These are phyloP conservation scores for Suhomyces tanzawaensis DNA, from an alignment of 805 yeast genomes.

Conservation along the genomic window DNA sequence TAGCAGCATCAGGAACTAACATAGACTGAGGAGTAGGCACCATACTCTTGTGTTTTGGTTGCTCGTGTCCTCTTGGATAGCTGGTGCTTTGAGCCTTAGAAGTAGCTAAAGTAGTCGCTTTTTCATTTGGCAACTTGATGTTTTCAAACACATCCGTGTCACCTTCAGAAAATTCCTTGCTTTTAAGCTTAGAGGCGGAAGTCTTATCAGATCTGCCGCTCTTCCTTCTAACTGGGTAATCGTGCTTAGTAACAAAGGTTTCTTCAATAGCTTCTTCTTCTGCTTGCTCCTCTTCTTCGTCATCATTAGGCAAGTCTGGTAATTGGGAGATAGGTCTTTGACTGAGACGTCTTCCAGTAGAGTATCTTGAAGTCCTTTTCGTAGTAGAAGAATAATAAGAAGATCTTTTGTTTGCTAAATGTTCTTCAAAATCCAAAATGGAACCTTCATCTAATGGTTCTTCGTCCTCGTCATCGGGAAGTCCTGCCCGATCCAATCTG, in stretches of 20 bases:
- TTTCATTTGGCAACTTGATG: slow-evolving; percentile 49
- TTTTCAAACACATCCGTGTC: slow-evolving; percentile 38
- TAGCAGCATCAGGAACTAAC: slow-evolving; percentile 30
- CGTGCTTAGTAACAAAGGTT: slow-evolving; percentile 41
- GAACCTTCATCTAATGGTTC: slow-evolving; percentile 37
- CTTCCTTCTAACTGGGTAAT: slow-evolving; percentile 19
- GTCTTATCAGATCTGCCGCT: slow-evolving; percentile 12
- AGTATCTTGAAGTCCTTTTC: slow-evolving; percentile 28
- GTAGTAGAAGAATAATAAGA: slow-evolving; percentile 34
- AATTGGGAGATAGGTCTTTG: slow-evolving; percentile 25
- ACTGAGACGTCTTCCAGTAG: slow-evolving; percentile 7
- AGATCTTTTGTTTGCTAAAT: slow-evolving; percentile 36
- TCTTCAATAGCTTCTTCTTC: slow-evolving; percentile 25
- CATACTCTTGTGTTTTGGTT: slow-evolving; percentile 19
- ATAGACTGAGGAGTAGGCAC: slow-evolving; percentile 35
- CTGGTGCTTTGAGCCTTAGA: background rate
- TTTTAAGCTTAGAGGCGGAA: slow-evolving; percentile 20
- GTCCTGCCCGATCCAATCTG: slow-evolving; percentile 36
- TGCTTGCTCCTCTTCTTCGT: slow-evolving; percentile 15
- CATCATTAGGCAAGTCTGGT: slow-evolving; percentile 27
- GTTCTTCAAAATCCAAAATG: slow-evolving; percentile 40
- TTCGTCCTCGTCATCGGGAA: slow-evolving; percentile 25
- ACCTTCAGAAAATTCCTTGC: slow-evolving; percentile 13
- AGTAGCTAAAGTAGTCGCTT: slow-evolving; percentile 10
- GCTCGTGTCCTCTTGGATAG: background rate